These are phyloP conservation scores for Senecio squalidus DNA, from an alignment of 140 eudicot genomes.

Conservation along the genomic window DNA sequence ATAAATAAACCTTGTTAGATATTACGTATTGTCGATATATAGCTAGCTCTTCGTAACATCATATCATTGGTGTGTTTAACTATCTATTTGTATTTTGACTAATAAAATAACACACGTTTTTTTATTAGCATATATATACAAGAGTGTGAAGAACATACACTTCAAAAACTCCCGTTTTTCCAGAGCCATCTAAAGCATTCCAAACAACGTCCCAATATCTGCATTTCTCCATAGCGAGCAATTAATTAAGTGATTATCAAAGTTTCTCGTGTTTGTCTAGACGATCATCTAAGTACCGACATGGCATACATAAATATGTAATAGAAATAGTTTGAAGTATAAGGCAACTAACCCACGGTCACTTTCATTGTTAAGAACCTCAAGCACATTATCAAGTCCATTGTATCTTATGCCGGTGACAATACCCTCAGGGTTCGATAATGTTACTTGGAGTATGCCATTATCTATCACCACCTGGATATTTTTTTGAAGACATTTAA, in stretches of 20 bases:
- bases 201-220: constrained; percentile 94
- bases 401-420: constrained; percentile 64
- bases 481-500: not conserved
- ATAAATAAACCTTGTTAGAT: too few species aligned
- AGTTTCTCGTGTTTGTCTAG: not conserved
- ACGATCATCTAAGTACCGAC: not conserved
- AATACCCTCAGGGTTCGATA: constrained; percentile 66
- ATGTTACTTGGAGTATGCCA: constrained; percentile 57
- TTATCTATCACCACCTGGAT: constrained; percentile 68
- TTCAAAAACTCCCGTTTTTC: constrained; percentile 63
- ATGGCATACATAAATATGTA: not conserved
- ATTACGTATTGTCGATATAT: too few species aligned
- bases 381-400: constrained; percentile 62
- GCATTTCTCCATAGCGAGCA: not conserved
- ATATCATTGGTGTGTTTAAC: too few species aligned
- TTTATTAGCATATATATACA: not conserved
- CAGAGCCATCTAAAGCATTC: constrained; percentile 62
- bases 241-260: not conserved
- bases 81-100: not conserved
- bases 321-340: not conserved
- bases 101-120: not conserved
- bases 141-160: constrained; percentile 29
- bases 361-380: constrained; percentile 48
- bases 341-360: constrained; percentile 54
- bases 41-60: not conserved